phyloP scores from a whole-genome alignment of 1,284 basidiomycete genomes.

The Acaromyces ingoldii region DNA sequence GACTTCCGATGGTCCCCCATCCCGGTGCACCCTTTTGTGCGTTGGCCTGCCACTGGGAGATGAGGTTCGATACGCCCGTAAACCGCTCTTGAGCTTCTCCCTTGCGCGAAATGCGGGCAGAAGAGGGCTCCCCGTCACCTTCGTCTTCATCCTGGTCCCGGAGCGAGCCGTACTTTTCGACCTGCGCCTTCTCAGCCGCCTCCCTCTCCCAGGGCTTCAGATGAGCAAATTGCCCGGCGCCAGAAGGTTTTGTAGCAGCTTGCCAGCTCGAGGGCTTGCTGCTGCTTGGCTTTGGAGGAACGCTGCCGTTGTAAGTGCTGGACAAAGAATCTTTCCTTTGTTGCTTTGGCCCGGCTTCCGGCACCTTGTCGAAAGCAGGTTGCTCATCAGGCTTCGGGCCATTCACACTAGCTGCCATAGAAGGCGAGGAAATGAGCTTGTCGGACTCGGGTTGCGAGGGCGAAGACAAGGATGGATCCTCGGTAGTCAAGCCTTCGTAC shows the following conservation, averaged over 20 bases:
- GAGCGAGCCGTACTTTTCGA: constrained; percentile 7
- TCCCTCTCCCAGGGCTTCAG: constrained; percentile 40
- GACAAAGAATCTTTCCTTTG: background rate
- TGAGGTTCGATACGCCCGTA: constrained; percentile 9
- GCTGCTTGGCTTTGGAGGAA: too few relatives aligned
- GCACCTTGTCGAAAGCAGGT: too few relatives aligned
- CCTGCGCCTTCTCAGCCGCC: constrained; percentile 20
- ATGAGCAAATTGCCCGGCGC: too few relatives aligned
- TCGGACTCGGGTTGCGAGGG: background rate
- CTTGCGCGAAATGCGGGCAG: background rate
- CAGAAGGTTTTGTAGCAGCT: too few relatives aligned
- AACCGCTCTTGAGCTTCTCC: constrained; percentile 15
- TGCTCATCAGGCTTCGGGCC: too few relatives aligned
- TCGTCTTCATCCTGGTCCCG: constrained; percentile 5
- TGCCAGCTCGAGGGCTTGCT: too few relatives aligned
- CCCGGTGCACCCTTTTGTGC: constrained; percentile 19
- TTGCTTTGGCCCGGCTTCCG: background rate
- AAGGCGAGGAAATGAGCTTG: background rate
- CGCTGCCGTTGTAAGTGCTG: too few relatives aligned
- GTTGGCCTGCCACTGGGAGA: constrained; percentile 14
- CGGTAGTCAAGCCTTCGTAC: background rate
- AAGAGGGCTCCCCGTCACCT: background rate
- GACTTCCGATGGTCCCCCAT: constrained; percentile 31
- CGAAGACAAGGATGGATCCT: background rate
- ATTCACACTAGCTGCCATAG: too few relatives aligned